Conservation (phyloP, 768 basidiomycete genomes). For the Ramaria sp. region DNA sequence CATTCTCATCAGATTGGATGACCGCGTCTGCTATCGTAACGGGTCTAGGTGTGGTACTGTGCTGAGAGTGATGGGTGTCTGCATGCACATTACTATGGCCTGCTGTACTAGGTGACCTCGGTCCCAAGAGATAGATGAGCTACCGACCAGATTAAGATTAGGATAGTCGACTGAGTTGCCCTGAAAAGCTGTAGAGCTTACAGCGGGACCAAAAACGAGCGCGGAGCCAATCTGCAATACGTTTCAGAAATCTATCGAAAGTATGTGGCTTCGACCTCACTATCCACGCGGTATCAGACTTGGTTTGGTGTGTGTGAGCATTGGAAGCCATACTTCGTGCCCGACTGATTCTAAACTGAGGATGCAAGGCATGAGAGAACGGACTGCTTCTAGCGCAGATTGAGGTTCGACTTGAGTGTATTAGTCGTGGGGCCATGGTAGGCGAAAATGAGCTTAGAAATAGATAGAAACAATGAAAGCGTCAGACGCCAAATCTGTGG, state of each 20-base stretch:
- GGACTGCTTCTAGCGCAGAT: neutral
- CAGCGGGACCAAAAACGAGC: neutral
- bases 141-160: neutral
- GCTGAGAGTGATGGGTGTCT: too few species aligned
- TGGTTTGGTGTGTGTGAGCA: neutral
- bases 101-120: neutral
- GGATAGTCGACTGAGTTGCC: neutral
- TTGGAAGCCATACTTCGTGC: constrained; percentile 1
- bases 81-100: too few species aligned
- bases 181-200: neutral
- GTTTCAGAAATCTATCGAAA: neutral
- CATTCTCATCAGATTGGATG: too few species aligned
- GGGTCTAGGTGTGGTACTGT: too few species aligned
- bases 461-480: neutral
- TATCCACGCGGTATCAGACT: constrained; percentile 2
- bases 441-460: neutral
- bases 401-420: neutral
- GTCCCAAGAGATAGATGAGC: constrained; percentile 5
- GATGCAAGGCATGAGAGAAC: neutral
- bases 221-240: neutral
- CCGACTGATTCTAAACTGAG: neutral
- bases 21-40: too few species aligned
- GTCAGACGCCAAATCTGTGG: neutral
- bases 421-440: neutral
- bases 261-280: neutral